These are phyloP conservation scores for Ogataea minuta DNA, from an alignment of 805 yeast genomes.

Conservation along the genomic window DNA sequence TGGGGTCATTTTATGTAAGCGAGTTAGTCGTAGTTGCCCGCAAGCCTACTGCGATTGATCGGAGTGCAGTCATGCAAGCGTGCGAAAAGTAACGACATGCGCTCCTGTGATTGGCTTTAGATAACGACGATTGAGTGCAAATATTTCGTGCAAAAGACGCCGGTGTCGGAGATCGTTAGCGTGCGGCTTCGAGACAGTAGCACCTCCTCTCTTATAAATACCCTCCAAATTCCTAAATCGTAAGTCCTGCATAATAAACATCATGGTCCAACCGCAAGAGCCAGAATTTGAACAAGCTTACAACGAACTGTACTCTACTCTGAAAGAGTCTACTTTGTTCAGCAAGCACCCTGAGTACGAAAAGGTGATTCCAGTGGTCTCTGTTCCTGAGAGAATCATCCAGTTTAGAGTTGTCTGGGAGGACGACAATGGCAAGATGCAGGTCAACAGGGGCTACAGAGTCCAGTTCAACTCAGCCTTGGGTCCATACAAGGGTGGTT, in stretches of 20 bases:
- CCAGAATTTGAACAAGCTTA: constrained; percentile 99
- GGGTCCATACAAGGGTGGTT: constrained; percentile 99
- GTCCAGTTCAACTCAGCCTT: constrained; percentile 97
- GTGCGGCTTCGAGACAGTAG: constrained; percentile 12
- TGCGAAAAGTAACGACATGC: constrained; percentile 5
- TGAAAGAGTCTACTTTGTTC: constrained; percentile 89
- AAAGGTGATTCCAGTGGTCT: constrained; percentile 83
- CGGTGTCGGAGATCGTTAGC: constrained; percentile 6
- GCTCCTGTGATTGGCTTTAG: constrained; percentile 18
- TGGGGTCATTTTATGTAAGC: constrained; percentile 1
- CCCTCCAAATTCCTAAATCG: not conserved
- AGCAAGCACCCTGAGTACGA: constrained; percentile 85
- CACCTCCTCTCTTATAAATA: constrained; percentile 5
- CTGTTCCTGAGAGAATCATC: constrained; percentile 93
- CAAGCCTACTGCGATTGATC: not conserved
- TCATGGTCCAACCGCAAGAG: constrained; percentile 82
- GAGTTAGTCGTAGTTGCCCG: not conserved
- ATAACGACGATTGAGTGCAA: constrained; percentile 9
- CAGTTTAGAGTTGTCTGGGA: constrained; percentile 99
- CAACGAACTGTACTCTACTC: constrained; percentile 84
- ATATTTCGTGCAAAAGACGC: constrained; percentile 1
- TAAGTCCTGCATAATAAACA: constrained; percentile 8
- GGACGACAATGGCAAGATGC: constrained; percentile 86
- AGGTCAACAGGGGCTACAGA: constrained; percentile 96
- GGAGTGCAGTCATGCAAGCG: not conserved